phyloP scores from a whole-genome alignment of 768 basidiomycete genomes.

The Xerocomus brunneocitrinus region DNA sequence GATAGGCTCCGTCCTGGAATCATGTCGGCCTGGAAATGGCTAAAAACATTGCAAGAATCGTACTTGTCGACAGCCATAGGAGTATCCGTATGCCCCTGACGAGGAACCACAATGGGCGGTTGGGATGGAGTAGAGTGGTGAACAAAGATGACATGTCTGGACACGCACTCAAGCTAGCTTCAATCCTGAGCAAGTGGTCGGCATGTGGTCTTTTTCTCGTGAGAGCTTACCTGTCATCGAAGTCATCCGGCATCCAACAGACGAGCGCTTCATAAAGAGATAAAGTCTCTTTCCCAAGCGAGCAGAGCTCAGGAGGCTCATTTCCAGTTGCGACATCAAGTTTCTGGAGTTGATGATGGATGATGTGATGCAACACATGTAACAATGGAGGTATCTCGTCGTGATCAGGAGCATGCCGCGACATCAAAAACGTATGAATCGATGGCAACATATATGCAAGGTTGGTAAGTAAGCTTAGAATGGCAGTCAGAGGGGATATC shows the following conservation, averaged over 20 bases:
- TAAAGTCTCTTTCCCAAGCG: constrained; percentile 40
- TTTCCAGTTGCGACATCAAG: constrained; percentile 29
- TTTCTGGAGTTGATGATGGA: constrained; percentile 37
- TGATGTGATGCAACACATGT: constrained; percentile 36
- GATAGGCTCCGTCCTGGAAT: constrained; percentile 41
- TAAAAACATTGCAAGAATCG: constrained; percentile 1
- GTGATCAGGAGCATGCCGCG: constrained; percentile 21
- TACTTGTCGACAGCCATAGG: constrained; percentile 47
- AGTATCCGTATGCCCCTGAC: constrained; percentile 47
- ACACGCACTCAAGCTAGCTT: constrained; percentile 36
- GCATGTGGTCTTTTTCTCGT: background rate
- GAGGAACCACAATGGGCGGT: constrained; percentile 52
- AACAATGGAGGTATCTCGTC: constrained; percentile 35
- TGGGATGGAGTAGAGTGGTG: constrained; percentile 43
- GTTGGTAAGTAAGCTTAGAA: constrained; percentile 49
- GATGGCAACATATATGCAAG: constrained; percentile 47
- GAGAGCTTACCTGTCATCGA: constrained; percentile 32
- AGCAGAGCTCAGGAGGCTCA: constrained; percentile 19
- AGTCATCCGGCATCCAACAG: constrained; percentile 43
- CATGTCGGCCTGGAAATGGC: constrained; percentile 6
- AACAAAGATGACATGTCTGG: constrained; percentile 40
- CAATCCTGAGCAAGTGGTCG: background rate
- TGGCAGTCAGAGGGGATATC: constrained; percentile 43
- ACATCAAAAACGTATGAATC: constrained; percentile 39
- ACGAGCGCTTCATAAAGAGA: constrained; percentile 52